Base-by-base conservation (phyloP, 2,329 filamentous ascomycete genomes). In the Rasamsonia emersonii region DNA sequence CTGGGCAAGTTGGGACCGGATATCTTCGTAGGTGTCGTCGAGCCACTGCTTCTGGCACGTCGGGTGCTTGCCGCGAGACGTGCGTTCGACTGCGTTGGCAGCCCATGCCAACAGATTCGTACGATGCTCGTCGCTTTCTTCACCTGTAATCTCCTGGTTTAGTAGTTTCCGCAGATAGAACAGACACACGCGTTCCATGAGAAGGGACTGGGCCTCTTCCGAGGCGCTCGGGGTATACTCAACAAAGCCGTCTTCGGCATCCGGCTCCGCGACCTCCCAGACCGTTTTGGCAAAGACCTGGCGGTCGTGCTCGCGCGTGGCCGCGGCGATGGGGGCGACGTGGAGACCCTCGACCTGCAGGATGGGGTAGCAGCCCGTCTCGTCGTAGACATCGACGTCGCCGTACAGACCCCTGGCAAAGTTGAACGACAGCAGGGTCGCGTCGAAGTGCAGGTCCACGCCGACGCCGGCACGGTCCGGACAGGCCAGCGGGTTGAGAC, bases 321-420 rank as follows among this genome's bases (percentile, higher is more conserved):
- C 34, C 8, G 29, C 14, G 14, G 35, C 24, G 10, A 40, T 37
- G 25, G 37, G 31, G n/a, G 27, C 32, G n/a, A 37, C 9, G 9
- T 16, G 15, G 4, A 41, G 29, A 15, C 31, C 39, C 19, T 41
- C 39, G 14, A 35, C 37, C 17, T 41, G 39, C 13, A 41, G 32
- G 9, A 33, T 18, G 9, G 39, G 41, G n/a, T 33, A 24, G 11
- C 20, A 18, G 2, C 42, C 40, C 27, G 46, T 38, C 5, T 21
- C 13, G 9, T 42, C 40, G 15, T 39, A 44, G 2, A 51, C 34
- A 7, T 50, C 42, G 24, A 50, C 42, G 34, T 50, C 45, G 9
- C 46, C 47, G n/a, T 45, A 42, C 2, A 51, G 35, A n/a, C n/a
- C n/a, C n/a, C n/a, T n/a, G n/a, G n/a, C n/a, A n/a, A n/a, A n/a